A percentile compares a stretch with the other conserved stretches of the same genome.
Conservation (phyloP, 495 filamentous ascomycete species). For the Xylaria grammica region DNA sequence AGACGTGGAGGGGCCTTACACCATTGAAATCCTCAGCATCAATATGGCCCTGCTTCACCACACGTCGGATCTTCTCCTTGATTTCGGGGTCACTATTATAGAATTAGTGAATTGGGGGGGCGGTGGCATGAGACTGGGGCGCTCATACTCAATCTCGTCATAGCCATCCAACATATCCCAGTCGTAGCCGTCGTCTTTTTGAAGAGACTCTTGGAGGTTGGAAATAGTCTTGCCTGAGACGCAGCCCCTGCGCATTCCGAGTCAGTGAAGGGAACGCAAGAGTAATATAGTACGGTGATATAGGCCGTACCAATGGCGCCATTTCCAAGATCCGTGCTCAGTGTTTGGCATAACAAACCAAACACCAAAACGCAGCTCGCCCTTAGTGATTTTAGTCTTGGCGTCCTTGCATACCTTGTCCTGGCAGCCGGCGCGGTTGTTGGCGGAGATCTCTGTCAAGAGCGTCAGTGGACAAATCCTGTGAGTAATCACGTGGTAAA, state of each 20-base stretch:
- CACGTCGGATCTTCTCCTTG: slow-evolving; percentile 66
- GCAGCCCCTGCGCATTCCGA: slow-evolving; percentile 68
- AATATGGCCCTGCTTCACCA: slow-evolving; percentile 72
- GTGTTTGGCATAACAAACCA: slow-evolving; percentile 61
- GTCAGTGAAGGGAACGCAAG: slow-evolving; percentile 1
- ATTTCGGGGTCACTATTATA: slow-evolving; percentile 48
- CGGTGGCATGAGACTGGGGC: slow-evolving; percentile 16
- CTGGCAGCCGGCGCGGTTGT: slow-evolving; percentile 69
- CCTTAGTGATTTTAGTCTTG: slow-evolving; percentile 74
- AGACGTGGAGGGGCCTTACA: slow-evolving; percentile 52
- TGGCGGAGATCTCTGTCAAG: slow-evolving; percentile 62
- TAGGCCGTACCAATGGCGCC: slow-evolving; percentile 77
- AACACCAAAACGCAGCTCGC: slow-evolving; percentile 71
- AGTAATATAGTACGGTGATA: neutral
- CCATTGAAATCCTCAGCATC: slow-evolving; percentile 79
- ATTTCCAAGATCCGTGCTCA: slow-evolving; percentile 59
- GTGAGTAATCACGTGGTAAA: too few relatives aligned
- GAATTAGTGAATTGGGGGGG: neutral
- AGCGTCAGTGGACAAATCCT: slow-evolving; percentile 24
- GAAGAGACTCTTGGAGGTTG: slow-evolving; percentile 57
- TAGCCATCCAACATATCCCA: slow-evolving; percentile 67
- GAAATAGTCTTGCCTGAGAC: slow-evolving; percentile 67
- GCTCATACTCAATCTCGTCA: slow-evolving; percentile 64
- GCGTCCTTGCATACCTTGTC: slow-evolving; percentile 68
- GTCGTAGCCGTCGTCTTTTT: slow-evolving; percentile 44